Evolutionary conservation across 2,329 filamentous ascomycete genomes (phyloP), one percentile per base, ranked within the genome.

Genomic region (Penicillium sp.): DNA sequence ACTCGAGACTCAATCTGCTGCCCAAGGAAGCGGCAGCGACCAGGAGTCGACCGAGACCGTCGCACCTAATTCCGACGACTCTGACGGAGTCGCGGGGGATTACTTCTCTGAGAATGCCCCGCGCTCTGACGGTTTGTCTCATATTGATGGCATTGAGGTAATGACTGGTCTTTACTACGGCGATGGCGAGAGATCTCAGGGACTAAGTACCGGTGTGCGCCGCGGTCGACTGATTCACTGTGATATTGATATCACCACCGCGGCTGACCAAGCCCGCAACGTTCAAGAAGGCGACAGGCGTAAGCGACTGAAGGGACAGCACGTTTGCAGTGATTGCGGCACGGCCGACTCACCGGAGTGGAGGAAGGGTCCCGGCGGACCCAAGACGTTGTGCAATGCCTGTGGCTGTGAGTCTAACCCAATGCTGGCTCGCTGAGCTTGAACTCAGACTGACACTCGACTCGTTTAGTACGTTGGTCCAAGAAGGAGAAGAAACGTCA

Each of bases 271-370:
- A 53, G 68, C 84, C 14, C 81, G 89, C 50, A 77, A 73, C 19
- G 83, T 83, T 13, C 87, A 71, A 31, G 70, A 71, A 49, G 68
- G 85, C 0, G 89, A 92, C 61, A 93, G 96, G 76, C 96, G 89
- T 73, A 88, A 96, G 81, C 96, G 96, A 74, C 80, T 91, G 49
- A 96, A 96, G 74, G 84, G 96, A 71, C 93, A 97, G 80, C 97
- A 97, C 72, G 91, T 96, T 39, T 98, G 94, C 76, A 94, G 91
- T 1, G 94, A 97, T 75, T 98, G 94, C 77, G 93, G 94, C 81
- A 97, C 92, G 0, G 83, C 96, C 41, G 93, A 97, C 71, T 96
- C 91, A 16, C 94, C 94, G 0, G 94, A 98, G 79, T 98, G 94
- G 94, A 85, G 94, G 62, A 97, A 96, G 75, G 94, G 94, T 0